These are phyloP conservation scores for Trichoderma koningiopsis DNA, from an alignment of 2,329 filamentous ascomycete species.

Conservation along the genomic window DNA sequence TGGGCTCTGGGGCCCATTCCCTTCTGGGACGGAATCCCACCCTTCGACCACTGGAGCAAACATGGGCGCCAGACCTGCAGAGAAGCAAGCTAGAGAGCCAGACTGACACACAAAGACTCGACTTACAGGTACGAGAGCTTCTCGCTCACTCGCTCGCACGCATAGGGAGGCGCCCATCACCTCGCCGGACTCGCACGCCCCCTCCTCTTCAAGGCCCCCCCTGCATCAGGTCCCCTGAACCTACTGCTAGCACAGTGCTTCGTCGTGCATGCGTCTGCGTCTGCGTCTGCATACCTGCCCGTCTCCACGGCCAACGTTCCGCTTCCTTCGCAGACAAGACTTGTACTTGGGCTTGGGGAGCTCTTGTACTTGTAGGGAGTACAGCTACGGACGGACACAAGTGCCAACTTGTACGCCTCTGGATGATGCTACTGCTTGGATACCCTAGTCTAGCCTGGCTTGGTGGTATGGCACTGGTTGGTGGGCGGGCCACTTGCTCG, in stretches of 20 bases:
- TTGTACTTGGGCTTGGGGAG: background rate
- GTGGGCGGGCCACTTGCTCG: slow-evolving; percentile 19
- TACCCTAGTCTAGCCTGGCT: slow-evolving; percentile 24
- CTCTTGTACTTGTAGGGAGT: background rate
- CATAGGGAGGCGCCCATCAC: slow-evolving; percentile 12
- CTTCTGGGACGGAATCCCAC: slow-evolving; percentile 25
- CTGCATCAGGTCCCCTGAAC: slow-evolving; percentile 25
- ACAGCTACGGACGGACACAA: slow-evolving; percentile 2
- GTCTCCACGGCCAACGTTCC: slow-evolving; percentile 25
- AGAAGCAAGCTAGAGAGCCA: slow-evolving; percentile 10
- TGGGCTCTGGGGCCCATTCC: slow-evolving; percentile 17
- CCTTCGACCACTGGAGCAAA: slow-evolving; percentile 20
- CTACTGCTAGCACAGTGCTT: slow-evolving; percentile 18
- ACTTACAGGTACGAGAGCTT: background rate
- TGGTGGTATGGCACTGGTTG: slow-evolving; percentile 16
- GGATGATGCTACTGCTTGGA: slow-evolving; percentile 23
- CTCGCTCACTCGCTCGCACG: slow-evolving; percentile 4
- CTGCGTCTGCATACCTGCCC: slow-evolving; percentile 11
- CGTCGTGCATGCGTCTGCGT: slow-evolving; percentile 22
- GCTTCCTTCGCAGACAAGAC: slow-evolving; percentile 25
- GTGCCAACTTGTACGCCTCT: slow-evolving; percentile 24
- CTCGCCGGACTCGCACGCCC: slow-evolving; percentile 15
- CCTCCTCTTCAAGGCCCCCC: slow-evolving; percentile 14
- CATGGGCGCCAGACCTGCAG: slow-evolving; percentile 24
- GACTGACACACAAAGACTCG: slow-evolving; percentile 16